phyloP scores from a whole-genome alignment of 768 basidiomycete species.

The Suillus lakei region DNA sequence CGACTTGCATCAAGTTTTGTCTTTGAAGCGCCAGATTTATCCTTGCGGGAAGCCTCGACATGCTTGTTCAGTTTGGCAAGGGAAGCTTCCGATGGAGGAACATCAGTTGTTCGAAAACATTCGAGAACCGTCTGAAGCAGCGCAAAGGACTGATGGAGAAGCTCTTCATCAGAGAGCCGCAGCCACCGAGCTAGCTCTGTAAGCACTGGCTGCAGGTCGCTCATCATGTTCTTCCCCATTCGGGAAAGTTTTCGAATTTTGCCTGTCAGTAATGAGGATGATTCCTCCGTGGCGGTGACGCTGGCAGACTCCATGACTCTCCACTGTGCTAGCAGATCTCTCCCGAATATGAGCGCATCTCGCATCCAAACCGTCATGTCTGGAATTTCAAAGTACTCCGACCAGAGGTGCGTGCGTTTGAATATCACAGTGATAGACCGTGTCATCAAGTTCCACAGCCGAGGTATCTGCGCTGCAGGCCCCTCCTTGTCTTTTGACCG shows the following conservation, averaged over 20 bases:
- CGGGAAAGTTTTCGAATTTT: conserved; percentile 55
- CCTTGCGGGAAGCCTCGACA: conserved; percentile 61
- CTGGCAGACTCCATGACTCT: conserved; percentile 74
- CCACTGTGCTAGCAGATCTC: conserved; percentile 84
- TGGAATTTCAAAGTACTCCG: conserved; percentile 74
- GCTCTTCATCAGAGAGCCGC: conserved; percentile 89
- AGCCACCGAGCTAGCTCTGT: conserved; percentile 86
- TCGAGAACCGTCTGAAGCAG: conserved; percentile 80
- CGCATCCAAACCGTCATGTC: conserved; percentile 98
- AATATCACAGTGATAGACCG: conserved; percentile 84
- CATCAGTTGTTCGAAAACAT: conserved; percentile 68
- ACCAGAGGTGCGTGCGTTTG: conserved; percentile 82
- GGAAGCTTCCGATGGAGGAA: conserved; percentile 58
- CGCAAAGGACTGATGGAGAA: conserved; percentile 87
- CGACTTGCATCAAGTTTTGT: conserved; percentile 61
- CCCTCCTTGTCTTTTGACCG: conserved; percentile 46
- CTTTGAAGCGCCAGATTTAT: conserved; percentile 46
- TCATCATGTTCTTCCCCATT: conserved; percentile 76
- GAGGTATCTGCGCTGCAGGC: conserved; percentile 59
- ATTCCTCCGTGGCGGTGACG: conserved; percentile 26
- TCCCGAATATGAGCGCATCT: conserved; percentile 92
- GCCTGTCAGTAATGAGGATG: conserved; percentile 22
- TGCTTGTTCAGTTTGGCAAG: conserved; percentile 72
- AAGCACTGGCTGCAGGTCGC: conserved; percentile 77
- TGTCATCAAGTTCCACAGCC: conserved; percentile 85